These are phyloP conservation scores for Blastobotrys petasosporus DNA, from an alignment of 1,139 yeast genomes.

Conservation along the genomic window DNA sequence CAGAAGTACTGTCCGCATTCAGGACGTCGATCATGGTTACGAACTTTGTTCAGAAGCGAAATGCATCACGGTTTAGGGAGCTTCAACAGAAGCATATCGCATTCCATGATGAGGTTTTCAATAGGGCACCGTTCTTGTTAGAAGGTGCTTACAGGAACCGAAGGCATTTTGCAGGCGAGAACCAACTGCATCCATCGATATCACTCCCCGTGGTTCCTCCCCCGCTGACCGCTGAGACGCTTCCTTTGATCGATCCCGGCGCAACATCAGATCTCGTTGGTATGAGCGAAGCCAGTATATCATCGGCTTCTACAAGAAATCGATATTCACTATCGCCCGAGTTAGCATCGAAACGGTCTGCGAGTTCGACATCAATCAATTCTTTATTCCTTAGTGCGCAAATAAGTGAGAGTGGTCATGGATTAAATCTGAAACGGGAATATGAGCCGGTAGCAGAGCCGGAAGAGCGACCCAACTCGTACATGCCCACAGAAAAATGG, in stretches of 20 bases:
- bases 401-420: too few relatives aligned
- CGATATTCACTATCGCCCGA: background rate
- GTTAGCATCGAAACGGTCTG: too few relatives aligned
- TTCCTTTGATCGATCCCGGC: conserved; percentile 24
- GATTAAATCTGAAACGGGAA: too few relatives aligned
- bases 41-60: conserved; percentile 51
- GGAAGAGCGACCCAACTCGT: conserved; percentile 7
- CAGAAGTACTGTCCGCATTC: conserved; percentile 33
- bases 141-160: conserved; percentile 43
- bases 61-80: conserved; percentile 43
- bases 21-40: conserved; percentile 55
- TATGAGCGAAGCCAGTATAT: conserved; percentile 6
- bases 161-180: conserved; percentile 38
- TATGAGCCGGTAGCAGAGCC: background rate
- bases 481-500: conserved; percentile 27
- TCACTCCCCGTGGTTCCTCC: conserved; percentile 60
- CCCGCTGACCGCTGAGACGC: conserved; percentile 45
- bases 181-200: conserved; percentile 49
- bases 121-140: conserved; percentile 67
- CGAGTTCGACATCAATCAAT: too few relatives aligned
- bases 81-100: conserved; percentile 62
- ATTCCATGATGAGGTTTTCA: conserved; percentile 76
- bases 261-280: conserved; percentile 1
- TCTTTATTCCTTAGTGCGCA: too few relatives aligned
- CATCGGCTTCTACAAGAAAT: conserved; percentile 16